phyloP scores from a whole-genome alignment of 2,329 filamentous ascomycete species.

The Fusarium haematococcum region DNA sequence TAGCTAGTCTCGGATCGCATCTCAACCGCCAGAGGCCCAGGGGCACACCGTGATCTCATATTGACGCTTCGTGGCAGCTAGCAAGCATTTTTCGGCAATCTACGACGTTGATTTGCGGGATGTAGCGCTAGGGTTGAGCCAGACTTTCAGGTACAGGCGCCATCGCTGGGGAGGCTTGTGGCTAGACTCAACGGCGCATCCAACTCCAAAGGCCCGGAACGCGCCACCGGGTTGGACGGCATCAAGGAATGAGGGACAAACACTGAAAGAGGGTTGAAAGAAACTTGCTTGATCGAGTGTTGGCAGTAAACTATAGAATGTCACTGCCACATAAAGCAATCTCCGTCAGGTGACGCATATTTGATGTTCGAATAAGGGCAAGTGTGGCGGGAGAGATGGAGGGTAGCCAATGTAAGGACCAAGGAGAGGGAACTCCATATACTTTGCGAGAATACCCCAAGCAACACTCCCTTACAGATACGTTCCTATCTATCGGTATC shows the following conservation, averaged over 20 bases:
- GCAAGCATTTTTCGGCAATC: neutral
- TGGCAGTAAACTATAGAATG: neutral
- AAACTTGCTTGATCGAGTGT: neutral
- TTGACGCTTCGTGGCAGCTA: neutral
- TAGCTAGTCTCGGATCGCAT: neutral
- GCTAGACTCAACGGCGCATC: neutral
- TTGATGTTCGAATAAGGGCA: neutral
- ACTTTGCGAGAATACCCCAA: neutral
- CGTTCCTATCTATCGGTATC: neutral
- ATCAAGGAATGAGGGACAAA: neutral
- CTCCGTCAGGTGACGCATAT: conserved; percentile 1
- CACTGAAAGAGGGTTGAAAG: neutral
- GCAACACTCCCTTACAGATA: neutral
- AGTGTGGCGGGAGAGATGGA: neutral
- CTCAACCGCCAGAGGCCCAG: neutral
- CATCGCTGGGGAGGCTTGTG: neutral
- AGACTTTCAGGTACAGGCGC: neutral
- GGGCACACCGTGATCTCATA: neutral
- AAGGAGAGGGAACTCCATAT: neutral
- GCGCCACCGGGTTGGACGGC: neutral
- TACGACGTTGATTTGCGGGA: neutral
- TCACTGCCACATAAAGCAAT: neutral
- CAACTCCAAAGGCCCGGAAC: neutral
- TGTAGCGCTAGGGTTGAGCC: neutral
- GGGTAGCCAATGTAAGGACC: neutral